Evolutionary conservation across 1,139 yeast species (phyloP), one percentile per base, ranked within the genome.

Genomic region (Suhomyces kunorum): DNA sequence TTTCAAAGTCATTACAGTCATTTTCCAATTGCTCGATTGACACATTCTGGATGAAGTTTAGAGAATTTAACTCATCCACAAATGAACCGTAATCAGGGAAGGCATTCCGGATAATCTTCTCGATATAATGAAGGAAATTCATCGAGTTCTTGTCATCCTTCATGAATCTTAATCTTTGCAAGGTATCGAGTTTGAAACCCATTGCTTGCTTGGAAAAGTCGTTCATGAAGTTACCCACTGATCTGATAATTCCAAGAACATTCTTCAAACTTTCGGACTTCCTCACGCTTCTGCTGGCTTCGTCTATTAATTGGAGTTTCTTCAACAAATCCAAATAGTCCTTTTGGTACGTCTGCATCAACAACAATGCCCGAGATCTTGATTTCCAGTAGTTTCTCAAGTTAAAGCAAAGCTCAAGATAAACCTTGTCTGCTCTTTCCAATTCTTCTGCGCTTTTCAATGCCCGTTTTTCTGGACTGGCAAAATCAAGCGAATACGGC

Each of bases 201-300:
- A 75, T 64, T 0, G 95, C 97, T 50, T 83, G 83, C 54, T 86
- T 89, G 6, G 85, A 69, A 23, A 72, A 65, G 55, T 87, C 95
- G 59, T 92, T 92, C 98, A 92, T 92, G 56, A 82, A 89, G 56
- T 92, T 92, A 16, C 98, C 98, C 44, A 92, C 83, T 14, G 85
- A 83, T 48, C 89, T 74, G 39, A 92, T 87, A 30, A 92, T 77
- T 34, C 83, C 84, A 42, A 92, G 68, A 8, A 90, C 76, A 43
- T 78, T 76, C 47, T 80, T 76, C 52, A 92, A 74, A 33, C 80
- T 76, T n/a, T 71, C 71, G 0, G 95, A 87, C 7, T 74, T 66
- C 38, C 72, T 68, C n/a, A 90, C 68, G 28, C 79, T 71, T 25
- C 70, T 73, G 38, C 81, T 73, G 0, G 95, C 95, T 31, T 71